Percentiles rank a stretch among this genome's conserved stretches.
Evolutionary conservation across 495 filamentous ascomycete genomes (phyloP).

Genomic region (Amphirosellinia nigrospora): DNA sequence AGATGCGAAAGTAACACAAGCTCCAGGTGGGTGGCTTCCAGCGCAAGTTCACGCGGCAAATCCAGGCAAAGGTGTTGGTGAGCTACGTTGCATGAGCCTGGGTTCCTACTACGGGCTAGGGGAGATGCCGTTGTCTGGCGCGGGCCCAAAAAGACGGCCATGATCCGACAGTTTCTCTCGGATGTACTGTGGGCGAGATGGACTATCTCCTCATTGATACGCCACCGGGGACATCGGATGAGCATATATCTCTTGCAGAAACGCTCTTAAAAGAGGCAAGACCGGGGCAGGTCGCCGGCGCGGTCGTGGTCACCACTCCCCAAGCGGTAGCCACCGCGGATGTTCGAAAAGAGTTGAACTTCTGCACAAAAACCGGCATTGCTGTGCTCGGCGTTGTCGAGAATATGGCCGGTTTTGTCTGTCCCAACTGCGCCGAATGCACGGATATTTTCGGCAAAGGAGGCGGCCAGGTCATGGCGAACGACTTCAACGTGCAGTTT

Average conservation of each 20-base stretch:
- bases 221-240: conserved; percentile 93
- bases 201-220: conserved; percentile 96
- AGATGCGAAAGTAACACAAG: conserved; percentile 86
- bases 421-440: conserved; percentile 91
- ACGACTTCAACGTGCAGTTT: conserved; percentile 82
- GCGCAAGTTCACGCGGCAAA: conserved; percentile 74
- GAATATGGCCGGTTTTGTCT: conserved; percentile 98
- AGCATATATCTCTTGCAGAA: conserved; percentile 94
- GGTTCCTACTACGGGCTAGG: conserved; percentile 86
- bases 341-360: conserved; percentile 95
- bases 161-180: conserved; percentile 94
- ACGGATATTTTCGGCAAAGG: conserved; percentile 91
- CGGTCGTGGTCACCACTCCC: conserved; percentile 94
- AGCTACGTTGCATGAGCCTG: conserved; percentile 88
- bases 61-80: conserved; percentile 57
- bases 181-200: conserved; percentile 87
- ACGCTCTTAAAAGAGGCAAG: conserved; percentile 71
- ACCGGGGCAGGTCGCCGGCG: conserved; percentile 70
- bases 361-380: conserved; percentile 86
- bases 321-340: conserved; percentile 93
- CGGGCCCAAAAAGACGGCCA: conserved; percentile 97
- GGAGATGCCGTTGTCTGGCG: conserved; percentile 96
- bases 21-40: conserved; percentile 86
- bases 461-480: conserved; percentile 88
- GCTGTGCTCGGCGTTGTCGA: conserved; percentile 87